phyloP scores from a whole-genome alignment of 1,284 basidiomycete genomes.

The Trichosporon sp. region DNA sequence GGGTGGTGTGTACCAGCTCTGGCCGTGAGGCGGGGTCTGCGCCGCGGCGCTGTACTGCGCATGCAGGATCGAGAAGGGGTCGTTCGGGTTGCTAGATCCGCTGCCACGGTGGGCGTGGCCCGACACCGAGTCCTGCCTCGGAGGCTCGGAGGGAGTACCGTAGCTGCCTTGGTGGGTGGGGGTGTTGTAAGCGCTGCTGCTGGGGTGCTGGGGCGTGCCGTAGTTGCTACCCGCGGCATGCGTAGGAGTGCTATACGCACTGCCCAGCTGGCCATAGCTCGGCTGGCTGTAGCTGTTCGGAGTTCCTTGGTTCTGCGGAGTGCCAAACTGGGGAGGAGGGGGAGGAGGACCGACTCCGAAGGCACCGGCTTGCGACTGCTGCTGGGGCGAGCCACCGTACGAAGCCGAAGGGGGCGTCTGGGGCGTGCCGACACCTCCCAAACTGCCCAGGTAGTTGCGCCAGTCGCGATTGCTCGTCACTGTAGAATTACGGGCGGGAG shows the following conservation, averaged over 20 bases:
- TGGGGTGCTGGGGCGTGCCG: constrained; percentile 4
- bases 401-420: background rate
- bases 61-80: background rate
- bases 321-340: constrained; percentile 4
- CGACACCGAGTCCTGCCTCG: constrained; percentile 9
- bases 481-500: constrained; percentile 17
- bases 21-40: background rate
- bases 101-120: constrained; percentile 36
- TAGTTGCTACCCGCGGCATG: constrained; percentile 13
- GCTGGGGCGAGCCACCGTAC: background rate
- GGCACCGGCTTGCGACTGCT: background rate
- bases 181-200: background rate
- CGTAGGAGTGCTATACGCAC: background rate
- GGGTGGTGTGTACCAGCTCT: constrained; percentile 24
- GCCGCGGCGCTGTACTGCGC: constrained; percentile 11
- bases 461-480: constrained; percentile 39
- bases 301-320: background rate
- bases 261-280: background rate
- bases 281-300: background rate
- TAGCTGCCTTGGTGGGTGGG: constrained; percentile 10
- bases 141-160: background rate
- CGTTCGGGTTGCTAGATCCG: background rate
- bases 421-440: constrained; percentile 21
- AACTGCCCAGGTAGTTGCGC: constrained; percentile 45
- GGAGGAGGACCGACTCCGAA: background rate